Evolutionary conservation across 75 land plant species (phyloP).

Genomic region (Pinus taeda): DNA sequence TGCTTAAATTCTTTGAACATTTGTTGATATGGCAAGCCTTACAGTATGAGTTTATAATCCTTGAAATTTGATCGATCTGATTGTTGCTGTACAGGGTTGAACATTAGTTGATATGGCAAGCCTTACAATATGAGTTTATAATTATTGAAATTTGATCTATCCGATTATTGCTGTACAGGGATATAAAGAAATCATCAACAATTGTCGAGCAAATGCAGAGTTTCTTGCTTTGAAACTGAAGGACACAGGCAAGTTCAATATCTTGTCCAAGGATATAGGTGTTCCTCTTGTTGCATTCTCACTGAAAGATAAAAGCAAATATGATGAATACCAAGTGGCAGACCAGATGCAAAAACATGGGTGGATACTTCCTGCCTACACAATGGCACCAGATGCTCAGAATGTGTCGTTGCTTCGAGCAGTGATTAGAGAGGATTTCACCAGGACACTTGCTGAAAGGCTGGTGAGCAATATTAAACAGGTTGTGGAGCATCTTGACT

Average conservation of each 20-base stretch:
- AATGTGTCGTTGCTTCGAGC: constrained; percentile 45
- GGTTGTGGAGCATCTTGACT: constrained; percentile 30
- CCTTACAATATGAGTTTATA: too few species aligned
- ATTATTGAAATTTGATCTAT: too few species aligned
- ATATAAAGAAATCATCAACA: constrained; percentile 41
- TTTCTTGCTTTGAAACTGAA: constrained; percentile 24
- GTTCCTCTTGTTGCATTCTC: constrained; percentile 61
- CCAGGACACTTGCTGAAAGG: constrained; percentile 33
- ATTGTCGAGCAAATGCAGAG: constrained; percentile 40
- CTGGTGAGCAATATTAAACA: constrained; percentile 34
- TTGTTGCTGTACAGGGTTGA: constrained; percentile 11
- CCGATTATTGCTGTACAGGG: constrained; percentile 12
- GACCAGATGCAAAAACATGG: constrained; percentile 39
- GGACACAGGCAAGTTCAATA: constrained; percentile 37
- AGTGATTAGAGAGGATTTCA: constrained; percentile 59
- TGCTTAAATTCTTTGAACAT: too few species aligned
- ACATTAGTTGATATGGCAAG: too few species aligned
- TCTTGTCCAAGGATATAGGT: constrained; percentile 43
- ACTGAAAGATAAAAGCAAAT: constrained; percentile 24
- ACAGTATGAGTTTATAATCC: too few species aligned
- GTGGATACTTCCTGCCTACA: constrained; percentile 64
- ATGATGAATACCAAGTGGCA: constrained; percentile 46
- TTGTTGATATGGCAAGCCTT: too few species aligned
- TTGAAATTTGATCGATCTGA: too few species aligned
- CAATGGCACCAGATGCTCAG: constrained; percentile 61